These are phyloP conservation scores for Vinca minor DNA, from an alignment of 257 asterid genomes.

Conservation along the genomic window DNA sequence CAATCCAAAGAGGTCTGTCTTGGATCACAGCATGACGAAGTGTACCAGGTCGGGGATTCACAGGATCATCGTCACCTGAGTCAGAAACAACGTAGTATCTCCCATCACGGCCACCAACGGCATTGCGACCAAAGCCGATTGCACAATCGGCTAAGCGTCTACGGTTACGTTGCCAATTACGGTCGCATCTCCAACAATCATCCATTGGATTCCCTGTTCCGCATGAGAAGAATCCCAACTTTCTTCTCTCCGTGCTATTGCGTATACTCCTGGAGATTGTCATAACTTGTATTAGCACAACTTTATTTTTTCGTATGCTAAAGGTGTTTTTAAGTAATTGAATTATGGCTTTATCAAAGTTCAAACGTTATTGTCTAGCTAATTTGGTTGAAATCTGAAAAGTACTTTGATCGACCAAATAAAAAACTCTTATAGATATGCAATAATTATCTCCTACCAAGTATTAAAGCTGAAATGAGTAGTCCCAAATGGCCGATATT, in stretches of 20 bases:
- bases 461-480: no score
- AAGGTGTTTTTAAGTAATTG: no score
- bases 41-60: slow-evolving; percentile 78
- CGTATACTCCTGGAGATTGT: slow-evolving; percentile 43
- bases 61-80: slow-evolving; percentile 55
- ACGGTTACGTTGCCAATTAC: slow-evolving; percentile 60
- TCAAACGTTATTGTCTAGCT: no score
- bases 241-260: slow-evolving; percentile 67
- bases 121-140: slow-evolving; percentile 78
- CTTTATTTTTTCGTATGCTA: no score
- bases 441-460: no score
- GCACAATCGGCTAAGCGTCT: slow-evolving; percentile 76
- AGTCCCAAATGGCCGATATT: no score
- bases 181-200: slow-evolving; percentile 87
- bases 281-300: slow-evolving; percentile 1
- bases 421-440: no score
- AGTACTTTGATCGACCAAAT: no score
- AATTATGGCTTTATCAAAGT: no score
- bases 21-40: slow-evolving; percentile 89
- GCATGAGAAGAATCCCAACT: slow-evolving; percentile 68
- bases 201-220: slow-evolving; percentile 80
- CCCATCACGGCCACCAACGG: slow-evolving; percentile 80
- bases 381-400: no score
- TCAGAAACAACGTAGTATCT: slow-evolving; percentile 61
- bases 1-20: slow-evolving; percentile 74